Base-by-base conservation (phyloP, 169 alveolate genomes). In the Plasmodium billcollinsi region DNA sequence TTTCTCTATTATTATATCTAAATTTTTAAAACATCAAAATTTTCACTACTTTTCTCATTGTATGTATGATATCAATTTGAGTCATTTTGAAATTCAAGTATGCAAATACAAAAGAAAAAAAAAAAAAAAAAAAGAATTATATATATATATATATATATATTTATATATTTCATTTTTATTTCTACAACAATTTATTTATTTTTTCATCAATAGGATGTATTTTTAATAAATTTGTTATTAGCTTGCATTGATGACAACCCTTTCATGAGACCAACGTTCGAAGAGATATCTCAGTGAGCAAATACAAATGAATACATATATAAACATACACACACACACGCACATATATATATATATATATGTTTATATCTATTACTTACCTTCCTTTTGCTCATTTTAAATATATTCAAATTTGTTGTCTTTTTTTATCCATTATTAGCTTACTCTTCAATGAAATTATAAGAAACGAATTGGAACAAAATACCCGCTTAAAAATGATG, bases 221-320 rank as follows among this genome's bases (percentile, higher is more conserved):
- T 76, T 15, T 29, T 76, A 63, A 65, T 76, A 49, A 76, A 76
- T 24, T 45, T 76, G 69, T 61, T 76, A 47, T 18, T 76, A 24
- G 73, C 70, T 21, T 76, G 89, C 39, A 45, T 76, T 43, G 89
- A 76, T 45, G 76, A 76, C 14, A 76, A 39, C 50, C 89, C 89
- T 2, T 76, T 76, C 26, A 76, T 76, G 89, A 66, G 89, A 49
- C 89, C 89, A 11, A 47, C 89, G 3, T 76, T 76, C 26, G 69
- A 43, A 2, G 89, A 76, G 0, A 76, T 76, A 21, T n/a, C 61
- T 21, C 8, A 49, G 89, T 76, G 3, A 26, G 50, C 6, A 33
- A 33, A 33, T 33, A 8, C 6, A 3, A 18, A n/a, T 8, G 6
- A 5, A 24, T 63, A 8, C 47, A 63, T 63, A 18, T 24, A 54